These are phyloP conservation scores for Punica granatum DNA, from an alignment of 345 rosid species.

Conservation along the genomic window DNA sequence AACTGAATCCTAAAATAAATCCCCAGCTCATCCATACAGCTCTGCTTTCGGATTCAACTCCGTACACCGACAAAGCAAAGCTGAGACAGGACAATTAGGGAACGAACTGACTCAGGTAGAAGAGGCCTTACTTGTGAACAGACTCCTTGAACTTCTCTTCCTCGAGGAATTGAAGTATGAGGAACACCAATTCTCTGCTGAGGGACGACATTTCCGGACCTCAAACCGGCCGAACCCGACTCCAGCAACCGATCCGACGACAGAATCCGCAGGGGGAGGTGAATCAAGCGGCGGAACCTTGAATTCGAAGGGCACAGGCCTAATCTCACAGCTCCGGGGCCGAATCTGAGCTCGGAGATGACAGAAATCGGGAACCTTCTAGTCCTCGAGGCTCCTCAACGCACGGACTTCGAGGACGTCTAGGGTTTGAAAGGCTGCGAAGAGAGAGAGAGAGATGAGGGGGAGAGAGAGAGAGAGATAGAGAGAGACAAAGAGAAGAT, in stretches of 20 bases:
- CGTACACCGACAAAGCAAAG: not conserved
- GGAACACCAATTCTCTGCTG: constrained; percentile 87
- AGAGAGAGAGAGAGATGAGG: constrained; percentile 23
- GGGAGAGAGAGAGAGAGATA: constrained; percentile 25
- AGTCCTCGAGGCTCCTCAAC: not conserved
- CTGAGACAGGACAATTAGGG: not conserved
- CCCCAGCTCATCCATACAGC: not conserved
- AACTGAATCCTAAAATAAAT: not conserved
- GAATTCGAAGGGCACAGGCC: not conserved
- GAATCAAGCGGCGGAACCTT: constrained; percentile 1
- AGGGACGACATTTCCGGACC: constrained; percentile 50
- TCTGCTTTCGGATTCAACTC: constrained; percentile 1
- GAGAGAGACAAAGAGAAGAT: constrained; percentile 26
- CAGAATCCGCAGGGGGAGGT: not conserved
- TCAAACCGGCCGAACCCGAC: constrained; percentile 1
- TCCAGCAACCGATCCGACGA: constrained; percentile 4
- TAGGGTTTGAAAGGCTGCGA: constrained; percentile 80
- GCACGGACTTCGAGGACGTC: constrained; percentile 37
- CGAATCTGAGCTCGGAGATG: constrained; percentile 4
- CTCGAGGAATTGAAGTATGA: constrained; percentile 87
- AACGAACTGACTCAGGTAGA: not conserved
- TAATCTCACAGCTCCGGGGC: constrained; percentile 12
- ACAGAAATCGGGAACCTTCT: not conserved
- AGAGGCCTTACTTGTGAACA: constrained; percentile 56
- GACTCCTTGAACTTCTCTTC: constrained; percentile 89